Evolutionary conservation across 768 basidiomycete genomes (phyloP), one percentile per base, ranked within the genome.

Genomic region (Amanita fuliginea): DNA sequence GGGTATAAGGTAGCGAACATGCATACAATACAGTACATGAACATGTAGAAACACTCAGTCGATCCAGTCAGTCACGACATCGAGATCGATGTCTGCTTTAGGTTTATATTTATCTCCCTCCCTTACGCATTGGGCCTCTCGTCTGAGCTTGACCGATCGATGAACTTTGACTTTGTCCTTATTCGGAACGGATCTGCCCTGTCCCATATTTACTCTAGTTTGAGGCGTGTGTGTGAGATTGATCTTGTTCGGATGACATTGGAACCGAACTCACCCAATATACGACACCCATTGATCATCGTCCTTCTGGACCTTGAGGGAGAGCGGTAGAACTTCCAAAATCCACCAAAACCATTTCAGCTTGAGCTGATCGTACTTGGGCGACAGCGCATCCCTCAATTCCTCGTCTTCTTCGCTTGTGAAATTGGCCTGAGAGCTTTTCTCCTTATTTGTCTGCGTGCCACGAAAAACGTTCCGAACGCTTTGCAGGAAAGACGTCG

Each of bases 291-390:
- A 73, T 32, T 57, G 41, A 47, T 67, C 62, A 51, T 72, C 62
- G 4, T 58, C 57, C 42, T 53, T 61, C 54, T 73, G 73, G 52
- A 66, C 71, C 46, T 65, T 59, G 50, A 69, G 58, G 13, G 60
- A 60, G 47, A 76, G 39, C 3, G 77, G 80, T 11, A 79, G 37
- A 6, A 75, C 4, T 60, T 90, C 87, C 35, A 88, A 64, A 30
- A 77, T 47, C 87, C 86, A 88, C 86, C 87, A 88, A 0, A 22
- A 37, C 42, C 55, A 65, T 26, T 61, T 55, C 1, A 75, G 43
- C 36, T 55, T 53, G 21, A 88, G 67, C 58, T 83, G 75, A 58
- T 88, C 85, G 54, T 80, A 82, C 1, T 68, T 60, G 0, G 75
- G 77, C 30, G 69, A 66, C 11, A 81, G 47, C 4, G 77, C 76